Evolutionary conservation across 257 asterid genomes (phyloP).

Genomic region (Nyctanthes arbortristis): DNA sequence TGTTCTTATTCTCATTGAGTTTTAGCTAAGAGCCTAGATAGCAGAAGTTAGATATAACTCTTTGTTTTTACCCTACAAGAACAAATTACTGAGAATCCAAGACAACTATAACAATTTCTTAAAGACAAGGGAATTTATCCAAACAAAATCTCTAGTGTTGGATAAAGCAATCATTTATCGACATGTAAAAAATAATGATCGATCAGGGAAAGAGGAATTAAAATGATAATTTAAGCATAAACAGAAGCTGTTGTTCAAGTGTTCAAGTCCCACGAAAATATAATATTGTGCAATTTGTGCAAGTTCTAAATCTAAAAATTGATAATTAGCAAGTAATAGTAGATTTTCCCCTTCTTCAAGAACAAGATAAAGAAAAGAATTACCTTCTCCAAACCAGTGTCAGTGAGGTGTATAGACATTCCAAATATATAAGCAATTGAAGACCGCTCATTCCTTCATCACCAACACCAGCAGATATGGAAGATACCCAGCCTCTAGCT

Average conservation of each 20-base stretch:
- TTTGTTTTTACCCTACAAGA: not conserved
- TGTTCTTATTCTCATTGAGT: not conserved
- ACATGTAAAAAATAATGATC: slow-evolving; percentile 1
- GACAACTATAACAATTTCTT: slow-evolving; percentile 13
- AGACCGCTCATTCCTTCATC: slow-evolving; percentile 92
- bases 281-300: not conserved
- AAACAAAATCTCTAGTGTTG: not conserved
- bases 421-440: slow-evolving; percentile 81
- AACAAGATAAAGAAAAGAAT: not conserved
- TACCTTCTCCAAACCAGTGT: slow-evolving; percentile 90
- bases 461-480: slow-evolving; percentile 93
- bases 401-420: slow-evolving; percentile 92
- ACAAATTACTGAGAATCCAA: not conserved
- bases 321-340: not conserved
- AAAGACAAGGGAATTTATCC: slow-evolving; percentile 3
- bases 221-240: not conserved
- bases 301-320: not conserved
- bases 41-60: not conserved
- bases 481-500: slow-evolving; percentile 82
- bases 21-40: slow-evolving; percentile 4
- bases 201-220: no score
- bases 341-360: not conserved
- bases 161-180: not conserved
- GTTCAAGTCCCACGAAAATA: not conserved
- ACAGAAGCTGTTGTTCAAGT: not conserved